These are phyloP conservation scores for Rutstroemia sp. DNA, from an alignment of 2,329 filamentous ascomycete species.

Conservation along the genomic window DNA sequence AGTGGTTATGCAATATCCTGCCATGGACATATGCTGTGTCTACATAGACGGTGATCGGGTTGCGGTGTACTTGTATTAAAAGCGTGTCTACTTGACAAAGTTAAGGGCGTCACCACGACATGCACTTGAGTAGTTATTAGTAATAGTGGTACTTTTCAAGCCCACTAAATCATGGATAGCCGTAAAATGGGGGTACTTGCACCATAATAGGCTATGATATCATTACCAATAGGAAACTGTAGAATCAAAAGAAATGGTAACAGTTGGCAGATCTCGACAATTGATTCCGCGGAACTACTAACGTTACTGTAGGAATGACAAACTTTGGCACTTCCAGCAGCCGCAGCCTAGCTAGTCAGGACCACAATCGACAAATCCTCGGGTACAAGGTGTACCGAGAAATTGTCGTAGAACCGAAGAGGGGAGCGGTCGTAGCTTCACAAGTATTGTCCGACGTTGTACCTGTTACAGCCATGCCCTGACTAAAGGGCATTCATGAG, in stretches of 20 bases:
- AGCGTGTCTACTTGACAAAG: conserved; percentile 3
- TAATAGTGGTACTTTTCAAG: not conserved
- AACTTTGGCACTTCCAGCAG: conserved; percentile 43
- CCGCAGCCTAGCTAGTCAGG: conserved; percentile 73
- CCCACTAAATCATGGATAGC: not conserved
- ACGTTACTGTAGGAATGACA: not conserved
- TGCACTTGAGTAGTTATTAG: not conserved
- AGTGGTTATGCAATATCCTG: not conserved
- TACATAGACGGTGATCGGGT: not conserved
- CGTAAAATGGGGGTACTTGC: not conserved
- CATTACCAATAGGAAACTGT: not conserved
- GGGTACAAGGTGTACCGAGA: not conserved
- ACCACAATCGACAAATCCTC: conserved; percentile 44
- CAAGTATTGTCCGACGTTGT: not conserved
- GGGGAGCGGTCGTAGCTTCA: not conserved
- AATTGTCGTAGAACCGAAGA: conserved; percentile 6
- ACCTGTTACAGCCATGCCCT: not conserved
- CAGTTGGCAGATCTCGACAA: not conserved
- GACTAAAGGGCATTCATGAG: not conserved
- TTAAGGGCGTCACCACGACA: conserved; percentile 10
- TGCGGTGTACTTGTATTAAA: conserved; percentile 6
- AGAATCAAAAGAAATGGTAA: not conserved
- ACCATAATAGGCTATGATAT: not conserved
- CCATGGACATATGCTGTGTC: not conserved
- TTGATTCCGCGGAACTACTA: not conserved